Conservation (phyloP, 768 basidiomycete species). For the Phylloporus rhodoxanthus region DNA sequence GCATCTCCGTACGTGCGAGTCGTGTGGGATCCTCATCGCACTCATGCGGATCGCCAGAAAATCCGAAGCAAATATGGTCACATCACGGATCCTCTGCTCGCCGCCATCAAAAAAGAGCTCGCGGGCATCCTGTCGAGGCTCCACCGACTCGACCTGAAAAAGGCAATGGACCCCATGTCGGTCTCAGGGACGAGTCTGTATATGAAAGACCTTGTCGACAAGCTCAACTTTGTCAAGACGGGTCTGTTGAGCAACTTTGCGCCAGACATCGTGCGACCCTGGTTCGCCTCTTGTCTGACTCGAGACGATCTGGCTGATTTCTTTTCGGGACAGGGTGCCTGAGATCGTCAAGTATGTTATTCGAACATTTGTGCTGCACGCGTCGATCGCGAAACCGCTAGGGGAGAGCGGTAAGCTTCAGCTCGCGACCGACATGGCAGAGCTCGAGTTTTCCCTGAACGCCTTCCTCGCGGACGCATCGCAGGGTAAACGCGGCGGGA, state of each 20-base stretch:
- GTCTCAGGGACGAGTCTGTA: constrained; percentile 62
- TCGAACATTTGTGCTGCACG: constrained; percentile 83
- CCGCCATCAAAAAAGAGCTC: constrained; percentile 75
- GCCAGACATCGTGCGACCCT: constrained; percentile 65
- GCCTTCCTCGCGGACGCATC: constrained; percentile 62
- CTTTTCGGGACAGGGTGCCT: constrained; percentile 41
- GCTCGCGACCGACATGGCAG: constrained; percentile 93
- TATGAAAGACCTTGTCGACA: constrained; percentile 82
- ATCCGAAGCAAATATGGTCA: constrained; percentile 41
- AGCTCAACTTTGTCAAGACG: constrained; percentile 66
- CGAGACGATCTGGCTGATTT: constrained; percentile 1
- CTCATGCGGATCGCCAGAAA: constrained; percentile 14
- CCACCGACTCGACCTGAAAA: constrained; percentile 80
- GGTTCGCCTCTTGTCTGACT: constrained; percentile 40
- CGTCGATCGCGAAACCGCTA: constrained; percentile 87
- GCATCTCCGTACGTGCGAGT: constrained; percentile 47
- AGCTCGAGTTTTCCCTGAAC: constrained; percentile 87
- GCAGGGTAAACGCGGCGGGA: constrained; percentile 55
- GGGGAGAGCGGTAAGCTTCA: constrained; percentile 93
- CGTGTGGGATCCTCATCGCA: neutral
- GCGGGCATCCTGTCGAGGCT: constrained; percentile 73
- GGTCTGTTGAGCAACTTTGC: constrained; percentile 75
- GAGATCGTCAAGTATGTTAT: constrained; percentile 75
- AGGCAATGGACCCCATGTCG: constrained; percentile 58
- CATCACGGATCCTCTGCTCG: constrained; percentile 56